phyloP scores from a whole-genome alignment of 805 yeast species.

The Komagataella mondaviorum region DNA sequence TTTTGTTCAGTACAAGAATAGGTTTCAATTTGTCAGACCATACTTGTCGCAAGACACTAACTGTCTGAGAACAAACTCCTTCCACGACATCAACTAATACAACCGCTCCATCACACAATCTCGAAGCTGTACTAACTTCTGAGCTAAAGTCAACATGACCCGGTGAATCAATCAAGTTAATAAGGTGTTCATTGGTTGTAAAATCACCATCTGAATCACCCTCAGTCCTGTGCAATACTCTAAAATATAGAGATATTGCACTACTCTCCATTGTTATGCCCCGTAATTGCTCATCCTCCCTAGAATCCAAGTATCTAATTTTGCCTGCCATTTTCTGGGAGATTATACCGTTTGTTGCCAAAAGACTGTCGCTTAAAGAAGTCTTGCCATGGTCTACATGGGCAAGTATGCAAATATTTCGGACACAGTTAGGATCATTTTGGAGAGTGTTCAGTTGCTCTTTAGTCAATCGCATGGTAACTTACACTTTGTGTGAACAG shows the following conservation, averaged over 20 bases:
- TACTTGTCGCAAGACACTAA: slow-evolving; percentile 86
- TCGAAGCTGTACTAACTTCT: slow-evolving; percentile 91
- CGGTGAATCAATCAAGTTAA: slow-evolving; percentile 93
- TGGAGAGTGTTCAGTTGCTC: slow-evolving; percentile 58
- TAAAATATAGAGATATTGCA: slow-evolving; percentile 87
- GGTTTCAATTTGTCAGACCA: slow-evolving; percentile 92
- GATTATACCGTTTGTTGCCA: slow-evolving; percentile 93
- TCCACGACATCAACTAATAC: slow-evolving; percentile 94
- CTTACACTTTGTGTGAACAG: not conserved
- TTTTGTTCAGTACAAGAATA: slow-evolving; percentile 76
- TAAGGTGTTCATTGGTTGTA: slow-evolving; percentile 60
- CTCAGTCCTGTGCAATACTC: slow-evolving; percentile 37
- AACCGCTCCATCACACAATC: slow-evolving; percentile 94
- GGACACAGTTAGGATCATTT: slow-evolving; percentile 48
- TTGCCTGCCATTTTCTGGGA: slow-evolving; percentile 94
- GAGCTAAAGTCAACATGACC: slow-evolving; percentile 98
- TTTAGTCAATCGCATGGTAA: slow-evolving; percentile 39
- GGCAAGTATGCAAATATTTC: slow-evolving; percentile 92
- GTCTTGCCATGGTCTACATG: slow-evolving; percentile 99
- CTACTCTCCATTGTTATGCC: slow-evolving; percentile 98
- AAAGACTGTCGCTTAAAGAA: slow-evolving; percentile 77
- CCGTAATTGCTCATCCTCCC: slow-evolving; percentile 91
- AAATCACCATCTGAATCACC: slow-evolving; percentile 5
- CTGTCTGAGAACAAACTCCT: slow-evolving; percentile 96
- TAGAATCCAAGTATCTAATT: slow-evolving; percentile 79